Conservation (phyloP, 352 stramenopile species). For the Aphanomyces stellatus region DNA sequence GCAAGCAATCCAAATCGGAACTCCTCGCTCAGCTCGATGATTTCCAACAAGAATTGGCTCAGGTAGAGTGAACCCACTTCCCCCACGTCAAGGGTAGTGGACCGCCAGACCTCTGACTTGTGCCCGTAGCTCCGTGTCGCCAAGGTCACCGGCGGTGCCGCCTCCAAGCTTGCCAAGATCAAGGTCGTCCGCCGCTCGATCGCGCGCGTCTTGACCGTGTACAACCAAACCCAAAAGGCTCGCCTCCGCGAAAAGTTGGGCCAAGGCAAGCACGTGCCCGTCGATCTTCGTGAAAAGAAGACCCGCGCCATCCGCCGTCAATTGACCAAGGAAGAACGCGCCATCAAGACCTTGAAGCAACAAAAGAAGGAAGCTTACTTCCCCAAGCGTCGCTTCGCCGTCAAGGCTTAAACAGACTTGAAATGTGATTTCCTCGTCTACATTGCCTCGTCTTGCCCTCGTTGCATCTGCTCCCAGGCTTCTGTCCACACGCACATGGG, state of each 20-base stretch:
- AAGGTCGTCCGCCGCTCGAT: slow-evolving; percentile 98
- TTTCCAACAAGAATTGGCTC: slow-evolving; percentile 96
- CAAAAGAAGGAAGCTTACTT: slow-evolving; percentile 96
- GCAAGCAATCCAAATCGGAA: slow-evolving; percentile 96
- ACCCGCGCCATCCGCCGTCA: slow-evolving; percentile 96
- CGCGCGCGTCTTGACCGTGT: slow-evolving; percentile 97
- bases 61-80: slow-evolving; percentile 33
- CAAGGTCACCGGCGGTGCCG: slow-evolving; percentile 98
- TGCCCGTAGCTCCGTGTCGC: slow-evolving; percentile 90
- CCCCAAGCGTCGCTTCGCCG: slow-evolving; percentile 92
- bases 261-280: slow-evolving; percentile 95
- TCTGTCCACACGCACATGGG: background rate
- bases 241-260: slow-evolving; percentile 92
- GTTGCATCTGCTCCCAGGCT: background rate
- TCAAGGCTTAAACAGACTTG: slow-evolving; percentile 93
- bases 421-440: background rate
- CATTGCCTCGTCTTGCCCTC: background rate
- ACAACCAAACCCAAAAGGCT: slow-evolving; percentile 99
- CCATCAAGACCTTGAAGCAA: slow-evolving; percentile 90
- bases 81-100: too few species aligned
- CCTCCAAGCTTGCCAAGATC: slow-evolving; percentile 99
- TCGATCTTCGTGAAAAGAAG: slow-evolving; percentile 98
- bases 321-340: slow-evolving; percentile 93
- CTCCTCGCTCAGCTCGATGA: slow-evolving; percentile 97
- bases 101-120: too few species aligned